phyloP scores from a whole-genome alignment of 2,329 filamentous ascomycete genomes.

The Calonectria pseudoturangicola region DNA sequence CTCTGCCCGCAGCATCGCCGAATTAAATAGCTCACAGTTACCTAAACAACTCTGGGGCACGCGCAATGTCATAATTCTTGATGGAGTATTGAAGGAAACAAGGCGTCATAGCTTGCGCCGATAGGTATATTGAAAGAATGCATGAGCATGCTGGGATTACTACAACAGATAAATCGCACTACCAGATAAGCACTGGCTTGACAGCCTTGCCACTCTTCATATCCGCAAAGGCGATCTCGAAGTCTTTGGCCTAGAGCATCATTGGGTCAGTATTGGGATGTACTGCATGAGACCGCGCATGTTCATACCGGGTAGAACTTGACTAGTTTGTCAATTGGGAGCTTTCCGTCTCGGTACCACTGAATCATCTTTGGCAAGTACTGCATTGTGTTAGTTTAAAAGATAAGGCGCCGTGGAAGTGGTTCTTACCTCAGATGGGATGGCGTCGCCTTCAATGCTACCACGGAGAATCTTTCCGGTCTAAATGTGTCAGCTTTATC shows the following conservation, averaged over 20 bases:
- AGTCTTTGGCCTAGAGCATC: neutral
- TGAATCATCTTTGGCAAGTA: conserved; percentile 4
- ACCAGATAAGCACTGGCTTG: conserved; percentile 9
- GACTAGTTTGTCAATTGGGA: conserved; percentile 7
- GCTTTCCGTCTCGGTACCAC: conserved; percentile 16
- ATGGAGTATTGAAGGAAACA: too few species aligned
- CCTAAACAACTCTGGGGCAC: too few species aligned
- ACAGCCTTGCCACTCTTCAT: conserved; percentile 19
- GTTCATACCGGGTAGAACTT: conserved; percentile 5
- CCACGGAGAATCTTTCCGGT: conserved; percentile 17
- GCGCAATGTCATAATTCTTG: too few species aligned
- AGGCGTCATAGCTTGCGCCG: too few species aligned
- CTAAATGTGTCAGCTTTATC: neutral
- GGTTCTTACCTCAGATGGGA: conserved; percentile 1
- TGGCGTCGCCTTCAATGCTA: conserved; percentile 11
- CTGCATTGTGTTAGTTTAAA: neutral
- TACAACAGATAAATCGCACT: neutral
- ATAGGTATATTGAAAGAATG: neutral
- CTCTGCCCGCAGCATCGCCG: too few species aligned
- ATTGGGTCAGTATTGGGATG: neutral
- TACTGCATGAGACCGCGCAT: neutral
- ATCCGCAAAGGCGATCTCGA: conserved; percentile 8
- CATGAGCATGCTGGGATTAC: neutral
- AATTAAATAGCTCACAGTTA: too few species aligned
- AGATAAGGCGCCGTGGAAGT: neutral